A percentile compares a stretch with the other conserved stretches of the same genome.
phyloP scores from a whole-genome alignment of 2,329 filamentous ascomycete species.

The Teratosphaeria pseudoeucalypti region DNA sequence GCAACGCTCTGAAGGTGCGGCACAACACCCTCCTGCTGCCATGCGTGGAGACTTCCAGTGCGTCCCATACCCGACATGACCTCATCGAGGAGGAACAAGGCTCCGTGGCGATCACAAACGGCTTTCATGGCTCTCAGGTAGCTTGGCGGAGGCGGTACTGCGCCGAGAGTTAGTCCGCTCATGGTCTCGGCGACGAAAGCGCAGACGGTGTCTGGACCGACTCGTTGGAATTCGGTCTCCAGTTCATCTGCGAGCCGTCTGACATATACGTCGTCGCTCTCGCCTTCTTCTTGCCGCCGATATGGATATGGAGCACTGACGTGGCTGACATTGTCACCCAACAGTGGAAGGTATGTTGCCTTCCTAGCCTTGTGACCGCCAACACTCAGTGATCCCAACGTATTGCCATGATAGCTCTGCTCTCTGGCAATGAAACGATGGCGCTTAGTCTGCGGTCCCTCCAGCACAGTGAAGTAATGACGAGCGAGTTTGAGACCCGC shows the following conservation, averaged over 20 bases:
- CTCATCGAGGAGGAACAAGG: slow-evolving; percentile 47
- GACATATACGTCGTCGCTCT: slow-evolving; percentile 31
- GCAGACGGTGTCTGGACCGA: slow-evolving; percentile 38
- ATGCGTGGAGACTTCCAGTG: slow-evolving; percentile 22
- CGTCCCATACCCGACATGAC: slow-evolving; percentile 24
- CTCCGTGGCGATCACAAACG: slow-evolving; percentile 46
- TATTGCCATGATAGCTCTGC: slow-evolving; percentile 43
- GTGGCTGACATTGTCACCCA: slow-evolving; percentile 22
- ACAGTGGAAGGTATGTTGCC: slow-evolving; percentile 24
- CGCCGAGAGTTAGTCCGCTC: slow-evolving; percentile 41
- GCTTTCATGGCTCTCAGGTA: slow-evolving; percentile 46
- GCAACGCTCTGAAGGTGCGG: slow-evolving; percentile 56
- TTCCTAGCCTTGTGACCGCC: slow-evolving; percentile 27
- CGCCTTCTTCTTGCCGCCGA: slow-evolving; percentile 19
- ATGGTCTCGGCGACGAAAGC: slow-evolving; percentile 45
- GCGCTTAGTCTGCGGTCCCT: slow-evolving; percentile 29
- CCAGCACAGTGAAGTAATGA: slow-evolving; percentile 35
- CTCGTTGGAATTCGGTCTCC: slow-evolving; percentile 36
- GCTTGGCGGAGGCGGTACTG: slow-evolving; percentile 40
- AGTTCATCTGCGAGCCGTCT: slow-evolving; percentile 34
- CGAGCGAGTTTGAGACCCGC: slow-evolving; percentile 39
- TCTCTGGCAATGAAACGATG: slow-evolving; percentile 35
- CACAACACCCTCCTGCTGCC: slow-evolving; percentile 29
- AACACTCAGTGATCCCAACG: slow-evolving; percentile 36
- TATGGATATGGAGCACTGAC: slow-evolving; percentile 27